Evolutionary conservation across 805 yeast genomes (phyloP), one percentile per base, ranked within the genome.

Genomic region (Saccharomycopsis capsularis): DNA sequence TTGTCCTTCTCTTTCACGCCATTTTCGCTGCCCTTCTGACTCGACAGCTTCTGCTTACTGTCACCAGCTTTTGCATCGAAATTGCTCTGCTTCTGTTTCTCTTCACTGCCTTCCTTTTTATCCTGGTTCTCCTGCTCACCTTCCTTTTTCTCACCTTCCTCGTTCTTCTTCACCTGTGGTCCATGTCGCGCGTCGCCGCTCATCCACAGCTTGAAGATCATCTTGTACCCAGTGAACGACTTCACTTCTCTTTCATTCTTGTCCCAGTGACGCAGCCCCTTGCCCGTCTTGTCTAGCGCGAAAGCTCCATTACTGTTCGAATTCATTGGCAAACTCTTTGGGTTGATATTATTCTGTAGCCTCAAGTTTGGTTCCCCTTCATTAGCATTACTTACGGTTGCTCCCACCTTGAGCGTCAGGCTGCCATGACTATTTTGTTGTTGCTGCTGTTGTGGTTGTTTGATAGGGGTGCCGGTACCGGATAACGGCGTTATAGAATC

Each of bases 211-310:
- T 29, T 24, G 41, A 71, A 57, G 1, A 59, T 53, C 54, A 68
- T 68, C 22, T 57, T 60, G 50, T 63, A 67, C 3, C 78, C 78
- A 0, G 79, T 73, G 52, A 75, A 74, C 23, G 71, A 65, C 49
- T 66, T 68, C 35, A 75, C 57, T 11, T 60, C 59, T 7, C 73
- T 46, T 1, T 69, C 69, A 41, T 61, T 58, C 51, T 68, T 67
- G 7, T 48, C 53, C 81, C 81, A 75, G 48, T 63, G 63, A 41
- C 79, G 62, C 42, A 71, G 67, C 16, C 70, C 69, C 34, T 58
- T 63, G 3, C 75, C 75, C 21, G 68, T 58, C 19, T 73, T 66
- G 52, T 75, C 77, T 25, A 75, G 58, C 15, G 39, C 19, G 19
- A 24, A 30, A 16, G 46, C 44, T 6, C 35, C 42, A 13, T 25